Evolutionary conservation across 1,139 yeast species (phyloP).

Genomic region (Hemisphaericaspora xylofermentans): DNA sequence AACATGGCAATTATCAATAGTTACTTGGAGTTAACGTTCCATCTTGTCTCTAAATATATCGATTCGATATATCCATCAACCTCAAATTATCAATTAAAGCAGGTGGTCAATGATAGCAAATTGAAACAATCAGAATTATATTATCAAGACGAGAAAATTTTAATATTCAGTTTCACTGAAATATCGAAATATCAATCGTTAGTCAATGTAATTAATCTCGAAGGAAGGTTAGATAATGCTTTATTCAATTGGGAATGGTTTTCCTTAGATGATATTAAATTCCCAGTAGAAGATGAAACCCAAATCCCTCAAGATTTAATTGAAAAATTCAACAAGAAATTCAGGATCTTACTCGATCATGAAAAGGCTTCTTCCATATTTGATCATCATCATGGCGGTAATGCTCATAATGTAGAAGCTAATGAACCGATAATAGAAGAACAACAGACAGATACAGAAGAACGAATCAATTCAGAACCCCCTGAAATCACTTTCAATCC

Average conservation of each 20-base stretch:
- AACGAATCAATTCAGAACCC: slow-evolving; percentile 9
- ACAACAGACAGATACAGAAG: slow-evolving; percentile 13
- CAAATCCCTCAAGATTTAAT: slow-evolving; percentile 25
- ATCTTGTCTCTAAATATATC: slow-evolving; percentile 27
- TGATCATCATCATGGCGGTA: slow-evolving; percentile 5
- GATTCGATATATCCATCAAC: slow-evolving; percentile 17
- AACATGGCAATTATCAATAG: slow-evolving; percentile 18
- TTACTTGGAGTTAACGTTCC: slow-evolving; percentile 27
- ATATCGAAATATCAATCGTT: slow-evolving; percentile 13
- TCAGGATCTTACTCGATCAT: slow-evolving; percentile 16
- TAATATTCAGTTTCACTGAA: slow-evolving; percentile 15
- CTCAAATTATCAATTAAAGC: slow-evolving; percentile 7
- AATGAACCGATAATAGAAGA: slow-evolving; percentile 15
- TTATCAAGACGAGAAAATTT: slow-evolving; percentile 11
- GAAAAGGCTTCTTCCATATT: slow-evolving; percentile 15
- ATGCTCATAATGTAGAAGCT: slow-evolving; percentile 5
- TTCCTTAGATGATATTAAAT: slow-evolving; percentile 18
- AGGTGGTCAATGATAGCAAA: slow-evolving; percentile 12
- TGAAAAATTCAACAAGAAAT: slow-evolving; percentile 21
- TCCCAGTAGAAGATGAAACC: slow-evolving; percentile 27
- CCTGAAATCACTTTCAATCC: slow-evolving; percentile 13
- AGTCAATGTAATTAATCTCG: slow-evolving; percentile 15
- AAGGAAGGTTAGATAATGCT: slow-evolving; percentile 21
- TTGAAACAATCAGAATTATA: slow-evolving; percentile 14
- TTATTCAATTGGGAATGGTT: slow-evolving; percentile 26